A percentile compares a stretch with the other conserved stretches of the same genome.
phyloP scores from a whole-genome alignment of 1,139 yeast species.

The Pichia sp. region DNA sequence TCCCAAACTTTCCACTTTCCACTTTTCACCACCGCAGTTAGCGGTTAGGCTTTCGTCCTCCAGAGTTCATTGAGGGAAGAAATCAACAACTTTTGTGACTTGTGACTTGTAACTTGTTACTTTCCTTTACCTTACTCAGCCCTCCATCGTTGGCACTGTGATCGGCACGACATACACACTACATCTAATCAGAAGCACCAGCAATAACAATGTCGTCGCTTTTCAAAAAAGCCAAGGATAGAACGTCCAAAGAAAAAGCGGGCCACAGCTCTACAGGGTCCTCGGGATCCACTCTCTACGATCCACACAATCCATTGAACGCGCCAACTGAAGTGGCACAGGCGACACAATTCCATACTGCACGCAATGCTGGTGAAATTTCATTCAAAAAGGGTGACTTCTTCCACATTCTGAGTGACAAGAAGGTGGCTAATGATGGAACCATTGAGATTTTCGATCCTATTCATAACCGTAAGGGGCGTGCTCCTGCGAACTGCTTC shows the following conservation, averaged over 20 bases:
- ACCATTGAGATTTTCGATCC: conserved; percentile 94
- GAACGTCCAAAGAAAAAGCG: conserved; percentile 23
- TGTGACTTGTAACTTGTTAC: no score
- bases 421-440: conserved; percentile 34
- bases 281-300: conserved; percentile 8
- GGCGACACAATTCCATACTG: conserved; percentile 70
- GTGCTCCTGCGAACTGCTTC: conserved; percentile 82
- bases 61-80: no score
- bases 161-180: no score
- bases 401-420: conserved; percentile 65
- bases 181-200: no score
- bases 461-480: conserved; percentile 64
- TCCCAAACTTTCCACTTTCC: no score
- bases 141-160: no score
- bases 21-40: no score
- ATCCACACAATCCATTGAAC: conserved; percentile 21
- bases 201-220: conserved; percentile 20
- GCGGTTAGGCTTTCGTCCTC: no score
- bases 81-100: no score
- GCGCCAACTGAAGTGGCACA: conserved; percentile 78
- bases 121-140: no score
- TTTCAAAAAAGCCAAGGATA: conserved; percentile 21
- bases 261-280: conserved; percentile 15
- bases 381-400: conserved; percentile 78
- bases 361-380: conserved; percentile 80